Percentiles rank a stretch among this genome's conserved stretches.
Conservation (phyloP, 306 rosid genomes). For the Cicer chorassanicum region DNA sequence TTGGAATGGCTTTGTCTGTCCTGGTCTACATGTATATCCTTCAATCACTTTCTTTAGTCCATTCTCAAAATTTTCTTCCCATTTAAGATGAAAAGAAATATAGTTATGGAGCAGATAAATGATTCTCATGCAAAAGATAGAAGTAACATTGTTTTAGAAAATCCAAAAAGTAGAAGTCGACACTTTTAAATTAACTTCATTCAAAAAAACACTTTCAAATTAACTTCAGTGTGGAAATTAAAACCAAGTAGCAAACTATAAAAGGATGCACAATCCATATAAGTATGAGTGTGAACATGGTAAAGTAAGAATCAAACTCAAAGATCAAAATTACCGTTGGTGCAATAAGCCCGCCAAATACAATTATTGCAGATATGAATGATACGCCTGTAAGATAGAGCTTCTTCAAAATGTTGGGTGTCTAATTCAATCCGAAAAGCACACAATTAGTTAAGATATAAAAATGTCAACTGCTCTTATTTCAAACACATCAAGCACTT, state of each 20-base stretch:
- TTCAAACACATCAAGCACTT: constrained; percentile 24
- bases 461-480: constrained; percentile 19
- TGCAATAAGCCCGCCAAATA: constrained; percentile 90
- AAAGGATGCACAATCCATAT: background rate
- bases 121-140: background rate
- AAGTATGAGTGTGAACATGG: background rate
- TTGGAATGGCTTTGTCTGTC: constrained; percentile 18
- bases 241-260: constrained; percentile 2
- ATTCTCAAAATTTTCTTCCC: background rate
- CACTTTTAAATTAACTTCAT: background rate
- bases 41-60: constrained; percentile 14
- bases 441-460: constrained; percentile 21
- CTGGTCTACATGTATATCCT: constrained; percentile 16
- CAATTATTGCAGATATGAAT: constrained; percentile 72
- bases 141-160: background rate
- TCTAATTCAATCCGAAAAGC: constrained; percentile 56
- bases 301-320: constrained; percentile 28
- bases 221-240: background rate
- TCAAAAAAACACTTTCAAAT: background rate
- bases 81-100: background rate
- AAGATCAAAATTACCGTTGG: constrained; percentile 71
- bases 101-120: constrained; percentile 2
- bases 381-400: constrained; percentile 75
- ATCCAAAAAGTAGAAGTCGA: background rate
- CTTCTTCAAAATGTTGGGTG: constrained; percentile 84